phyloP scores from a whole-genome alignment of 768 basidiomycete species.

The Suillus variegatus region DNA sequence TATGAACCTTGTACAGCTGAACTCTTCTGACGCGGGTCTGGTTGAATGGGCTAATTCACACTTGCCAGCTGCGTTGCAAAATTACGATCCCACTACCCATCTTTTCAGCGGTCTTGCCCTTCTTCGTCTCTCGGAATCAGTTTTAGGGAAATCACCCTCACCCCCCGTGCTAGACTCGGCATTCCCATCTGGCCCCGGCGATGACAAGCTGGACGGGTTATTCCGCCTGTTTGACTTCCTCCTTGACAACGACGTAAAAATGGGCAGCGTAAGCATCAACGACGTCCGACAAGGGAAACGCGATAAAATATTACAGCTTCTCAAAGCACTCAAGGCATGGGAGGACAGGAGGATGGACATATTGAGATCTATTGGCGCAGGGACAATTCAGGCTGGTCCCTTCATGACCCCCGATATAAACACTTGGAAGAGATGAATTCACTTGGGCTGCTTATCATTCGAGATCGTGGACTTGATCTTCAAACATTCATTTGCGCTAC shows the following conservation, averaged over 20 bases:
- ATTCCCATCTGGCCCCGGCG: constrained; percentile 65
- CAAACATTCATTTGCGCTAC: constrained; percentile 21
- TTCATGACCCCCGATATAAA: constrained; percentile 12
- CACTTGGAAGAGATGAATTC: constrained; percentile 1
- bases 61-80: constrained; percentile 64
- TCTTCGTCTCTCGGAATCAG: constrained; percentile 82
- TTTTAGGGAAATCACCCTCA: constrained; percentile 63
- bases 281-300: constrained; percentile 83
- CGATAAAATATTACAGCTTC: constrained; percentile 78
- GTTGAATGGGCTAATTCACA: constrained; percentile 90
- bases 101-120: constrained; percentile 74
- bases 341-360: constrained; percentile 72
- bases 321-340: constrained; percentile 77
- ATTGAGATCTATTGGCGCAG: constrained; percentile 51
- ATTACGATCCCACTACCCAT: constrained; percentile 44
- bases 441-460: neutral
- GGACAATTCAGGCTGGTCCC: constrained; percentile 21
- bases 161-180: constrained; percentile 79
- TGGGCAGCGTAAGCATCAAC: constrained; percentile 92
- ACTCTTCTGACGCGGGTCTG: constrained; percentile 46
- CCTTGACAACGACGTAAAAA: constrained; percentile 88
- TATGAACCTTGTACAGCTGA: constrained; percentile 24
- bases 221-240: constrained; percentile 92
- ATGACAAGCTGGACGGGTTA: constrained; percentile 85
- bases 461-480: constrained; percentile 15